These are phyloP conservation scores for Copromyces sp. DNA, from an alignment of 495 filamentous ascomycete genomes.

Conservation along the genomic window DNA sequence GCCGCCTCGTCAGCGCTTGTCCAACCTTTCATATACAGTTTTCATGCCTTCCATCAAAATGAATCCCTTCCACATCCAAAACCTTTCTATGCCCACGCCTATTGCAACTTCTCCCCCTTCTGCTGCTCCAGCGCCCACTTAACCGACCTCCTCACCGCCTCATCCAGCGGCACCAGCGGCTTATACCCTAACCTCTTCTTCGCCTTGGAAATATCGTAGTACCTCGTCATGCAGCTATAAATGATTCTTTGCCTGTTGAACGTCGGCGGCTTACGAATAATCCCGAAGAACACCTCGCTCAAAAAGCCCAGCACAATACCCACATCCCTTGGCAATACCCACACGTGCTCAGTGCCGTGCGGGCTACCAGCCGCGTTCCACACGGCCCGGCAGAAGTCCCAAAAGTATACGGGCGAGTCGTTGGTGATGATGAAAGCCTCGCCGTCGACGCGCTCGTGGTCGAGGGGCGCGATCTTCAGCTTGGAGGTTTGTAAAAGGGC, in stretches of 20 bases:
- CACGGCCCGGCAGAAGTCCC: conserved; percentile 75
- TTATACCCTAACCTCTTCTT: conserved; percentile 64
- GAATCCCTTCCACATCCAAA: neutral
- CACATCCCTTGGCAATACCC: conserved; percentile 54
- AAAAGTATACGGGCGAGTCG: conserved; percentile 85
- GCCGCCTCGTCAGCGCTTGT: neutral
- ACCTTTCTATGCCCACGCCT: neutral
- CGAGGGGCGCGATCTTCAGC: conserved; percentile 48
- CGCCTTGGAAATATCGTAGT: conserved; percentile 79
- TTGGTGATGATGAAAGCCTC: conserved; percentile 96
- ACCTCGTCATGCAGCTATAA: conserved; percentile 74
- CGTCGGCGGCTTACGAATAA: conserved; percentile 63
- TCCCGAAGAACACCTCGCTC: conserved; percentile 56
- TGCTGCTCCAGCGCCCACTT: conserved; percentile 51
- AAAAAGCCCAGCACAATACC: conserved; percentile 55
- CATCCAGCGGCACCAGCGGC: conserved; percentile 62
- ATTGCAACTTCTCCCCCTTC: conserved; percentile 14
- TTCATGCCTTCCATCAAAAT: neutral
- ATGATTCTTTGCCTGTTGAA: conserved; percentile 66
- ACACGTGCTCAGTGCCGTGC: conserved; percentile 55
- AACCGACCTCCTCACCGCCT: conserved; percentile 63
- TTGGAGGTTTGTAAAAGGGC: conserved; percentile 57
- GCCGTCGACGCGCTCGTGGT: conserved; percentile 76
- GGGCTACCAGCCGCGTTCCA: conserved; percentile 65
- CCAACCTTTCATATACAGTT: neutral